Conservation (phyloP, 768 basidiomycete genomes). For the Kwoniella sp. region DNA sequence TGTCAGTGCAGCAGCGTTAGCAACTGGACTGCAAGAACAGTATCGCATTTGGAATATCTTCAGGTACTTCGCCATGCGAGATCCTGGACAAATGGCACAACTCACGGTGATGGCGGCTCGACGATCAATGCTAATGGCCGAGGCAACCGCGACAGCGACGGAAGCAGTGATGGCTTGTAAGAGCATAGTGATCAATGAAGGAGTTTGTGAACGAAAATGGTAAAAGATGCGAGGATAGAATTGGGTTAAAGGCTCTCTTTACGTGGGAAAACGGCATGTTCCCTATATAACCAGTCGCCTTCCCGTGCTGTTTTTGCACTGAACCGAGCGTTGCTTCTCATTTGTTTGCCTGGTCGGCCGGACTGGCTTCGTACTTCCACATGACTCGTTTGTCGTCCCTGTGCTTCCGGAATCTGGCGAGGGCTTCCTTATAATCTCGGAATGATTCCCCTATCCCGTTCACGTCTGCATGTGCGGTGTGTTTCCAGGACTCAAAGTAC, state of each 20-base stretch:
- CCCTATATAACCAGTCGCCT: background rate
- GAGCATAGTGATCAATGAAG: slow-evolving; percentile 3
- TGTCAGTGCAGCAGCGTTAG: too few species aligned
- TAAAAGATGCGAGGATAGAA: too few species aligned
- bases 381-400: background rate
- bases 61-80: too few species aligned
- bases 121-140: slow-evolving; percentile 17
- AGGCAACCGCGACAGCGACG: background rate
- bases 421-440: too few species aligned
- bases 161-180: slow-evolving; percentile 1
- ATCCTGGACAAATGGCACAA: too few species aligned
- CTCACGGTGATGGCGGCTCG: slow-evolving; percentile 26
- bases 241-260: too few species aligned
- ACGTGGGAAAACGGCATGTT: background rate
- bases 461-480: too few species aligned
- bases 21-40: too few species aligned
- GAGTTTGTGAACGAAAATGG: background rate
- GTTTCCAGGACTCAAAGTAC: too few species aligned
- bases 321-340: background rate
- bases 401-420: background rate
- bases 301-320: too few species aligned
- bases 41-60: too few species aligned
- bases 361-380: background rate
- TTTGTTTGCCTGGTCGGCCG: slow-evolving; percentile 2
- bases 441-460: too few species aligned